Conservation (phyloP, 306 rosid species). For the Dryas alaskensis region DNA sequence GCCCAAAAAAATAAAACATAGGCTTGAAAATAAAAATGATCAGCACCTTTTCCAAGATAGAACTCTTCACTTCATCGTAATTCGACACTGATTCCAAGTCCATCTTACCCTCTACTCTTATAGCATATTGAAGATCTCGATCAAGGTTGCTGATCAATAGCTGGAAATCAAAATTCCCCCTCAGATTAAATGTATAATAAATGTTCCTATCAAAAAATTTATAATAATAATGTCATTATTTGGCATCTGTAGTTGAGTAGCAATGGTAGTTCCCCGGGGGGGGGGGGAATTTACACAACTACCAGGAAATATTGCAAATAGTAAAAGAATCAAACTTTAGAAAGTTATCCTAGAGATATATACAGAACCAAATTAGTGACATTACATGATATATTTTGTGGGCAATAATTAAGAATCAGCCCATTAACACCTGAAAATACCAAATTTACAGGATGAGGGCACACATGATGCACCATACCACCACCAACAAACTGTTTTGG, state of each 20-base stretch:
- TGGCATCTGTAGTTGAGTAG: slow-evolving; percentile 20
- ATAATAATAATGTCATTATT: not conserved
- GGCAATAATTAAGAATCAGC: not conserved
- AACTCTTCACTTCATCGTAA: slow-evolving; percentile 81
- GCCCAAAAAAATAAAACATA: slow-evolving; percentile 10
- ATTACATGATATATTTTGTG: not conserved
- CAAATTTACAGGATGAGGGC: not conserved
- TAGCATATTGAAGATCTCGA: slow-evolving; percentile 94
- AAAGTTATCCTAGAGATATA: not conserved
- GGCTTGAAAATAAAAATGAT: slow-evolving; percentile 23
- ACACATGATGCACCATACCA: not conserved
- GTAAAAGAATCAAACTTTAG: not conserved
- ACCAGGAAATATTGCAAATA: slow-evolving; percentile 3
- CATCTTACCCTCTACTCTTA: slow-evolving; percentile 90
- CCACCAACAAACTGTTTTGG: not conserved
- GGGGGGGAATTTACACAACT: not conserved
- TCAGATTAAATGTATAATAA: slow-evolving; percentile 29
- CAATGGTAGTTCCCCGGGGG: slow-evolving; percentile 8
- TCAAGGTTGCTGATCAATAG: slow-evolving; percentile 79
- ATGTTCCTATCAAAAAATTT: too few species aligned
- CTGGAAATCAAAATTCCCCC: slow-evolving; percentile 46
- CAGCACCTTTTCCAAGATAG: slow-evolving; percentile 84
- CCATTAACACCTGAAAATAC: not conserved
- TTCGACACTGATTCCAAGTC: slow-evolving; percentile 75
- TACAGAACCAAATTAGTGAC: slow-evolving; percentile 4